Conservation (phyloP, 1,284 basidiomycete species). For the Peniophora sp. region DNA sequence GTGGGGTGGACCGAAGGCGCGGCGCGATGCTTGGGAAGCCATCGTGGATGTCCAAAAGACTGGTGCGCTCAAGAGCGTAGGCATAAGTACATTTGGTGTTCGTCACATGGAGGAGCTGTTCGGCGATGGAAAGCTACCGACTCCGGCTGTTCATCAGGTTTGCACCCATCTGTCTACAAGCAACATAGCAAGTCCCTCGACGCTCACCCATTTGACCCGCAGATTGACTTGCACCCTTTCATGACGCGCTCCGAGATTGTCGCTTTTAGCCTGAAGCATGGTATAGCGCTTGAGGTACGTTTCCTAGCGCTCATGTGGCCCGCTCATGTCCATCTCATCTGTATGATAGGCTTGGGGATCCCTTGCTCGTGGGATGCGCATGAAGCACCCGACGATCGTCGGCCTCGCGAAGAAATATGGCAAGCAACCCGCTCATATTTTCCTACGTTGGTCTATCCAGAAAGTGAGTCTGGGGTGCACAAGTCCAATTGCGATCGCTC, state of each 20-base stretch:
- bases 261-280: constrained; percentile 45
- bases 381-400: constrained; percentile 38
- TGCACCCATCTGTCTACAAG: constrained; percentile 10
- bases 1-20: constrained; percentile 39
- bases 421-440: constrained; percentile 59
- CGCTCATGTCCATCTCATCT: constrained; percentile 17
- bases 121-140: constrained; percentile 32
- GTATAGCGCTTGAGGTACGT: constrained; percentile 57
- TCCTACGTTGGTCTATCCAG: constrained; percentile 74
- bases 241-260: constrained; percentile 63
- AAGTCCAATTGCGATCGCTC: not conserved
- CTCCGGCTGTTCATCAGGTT: constrained; percentile 65
- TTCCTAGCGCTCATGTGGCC: constrained; percentile 22
- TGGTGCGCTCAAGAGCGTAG: constrained; percentile 56
- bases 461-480: constrained; percentile 36
- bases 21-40: constrained; percentile 50
- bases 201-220: not conserved
- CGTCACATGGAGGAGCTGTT: constrained; percentile 58
- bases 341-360: constrained; percentile 42
- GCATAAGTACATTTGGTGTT: constrained; percentile 66
- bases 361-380: constrained; percentile 42
- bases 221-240: constrained; percentile 69
- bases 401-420: constrained; percentile 40
- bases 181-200: not conserved
- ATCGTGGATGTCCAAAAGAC: constrained; percentile 50